Base-by-base conservation (phyloP, 176 grass and related monocot genomes). In the Saccharum spontaneum region DNA sequence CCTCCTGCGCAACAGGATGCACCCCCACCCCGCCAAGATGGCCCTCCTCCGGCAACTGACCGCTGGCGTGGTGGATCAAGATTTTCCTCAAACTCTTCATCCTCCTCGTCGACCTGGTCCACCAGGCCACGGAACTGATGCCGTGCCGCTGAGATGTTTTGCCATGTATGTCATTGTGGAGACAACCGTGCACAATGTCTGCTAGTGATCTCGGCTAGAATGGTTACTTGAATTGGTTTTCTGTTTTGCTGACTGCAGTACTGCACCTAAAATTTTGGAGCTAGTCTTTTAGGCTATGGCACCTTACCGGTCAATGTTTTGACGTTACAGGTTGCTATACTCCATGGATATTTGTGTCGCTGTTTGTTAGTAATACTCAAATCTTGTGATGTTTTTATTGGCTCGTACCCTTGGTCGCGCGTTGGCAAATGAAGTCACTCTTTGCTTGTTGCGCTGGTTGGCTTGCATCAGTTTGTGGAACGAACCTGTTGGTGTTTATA, bases 41-140 rank as follows among this genome's bases (percentile, higher is more conserved):
- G n/a, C 26, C 50, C 66, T 64, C 31, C 88, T 67, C 54, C 88
- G 0, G 38, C 80, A 24, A 63, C 82, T 76, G 88, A 89, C 0
- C 88, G 71, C 62, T 90, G 89, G 89, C 76, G 85, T 17, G 75
- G 61, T 23, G 75, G 61, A 36, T 50, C 85, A 65, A 87, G 85
- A 50, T 2, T 37, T 1, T 3, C 79, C n/a, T 78, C 89, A 14
- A 83, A 34, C 41, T 84, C 82, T 20, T 90, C 79, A 7, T 69
- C 80, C 0, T 33, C 80, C 0, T 75, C 84, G 0, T 67, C 75
- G 0, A 24, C 60, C 49, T 83, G 85, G 70, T 64, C 80, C 31
- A 90, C 69, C 23, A 90, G 85, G 81, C 15, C 79, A 38, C 86
- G 89, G 15, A 90, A 82, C 76, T 91, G 62, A 90, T 28, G 59